Conservation (phyloP, 2,329 filamentous ascomycete genomes). For the Colletotrichum siamense region DNA sequence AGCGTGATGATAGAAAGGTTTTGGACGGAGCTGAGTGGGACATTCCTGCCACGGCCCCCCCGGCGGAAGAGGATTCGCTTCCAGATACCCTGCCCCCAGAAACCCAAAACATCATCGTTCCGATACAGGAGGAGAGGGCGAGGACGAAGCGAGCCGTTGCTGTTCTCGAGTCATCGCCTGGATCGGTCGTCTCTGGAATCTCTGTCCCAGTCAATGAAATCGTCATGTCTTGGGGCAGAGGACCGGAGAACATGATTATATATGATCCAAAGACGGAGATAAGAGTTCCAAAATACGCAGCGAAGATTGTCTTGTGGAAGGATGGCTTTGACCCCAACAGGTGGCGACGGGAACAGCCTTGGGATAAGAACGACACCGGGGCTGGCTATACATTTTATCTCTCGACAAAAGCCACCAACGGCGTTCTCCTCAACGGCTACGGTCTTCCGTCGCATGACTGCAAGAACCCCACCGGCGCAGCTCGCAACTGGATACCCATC, state of each 20-base stretch:
- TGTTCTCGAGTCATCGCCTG: constrained; percentile 67
- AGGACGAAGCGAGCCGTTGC: constrained; percentile 59
- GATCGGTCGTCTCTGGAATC: constrained; percentile 69
- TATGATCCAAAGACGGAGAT: constrained; percentile 69
- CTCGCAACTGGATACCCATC: constrained; percentile 69
- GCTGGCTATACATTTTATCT: constrained; percentile 74
- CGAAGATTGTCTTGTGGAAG: constrained; percentile 79
- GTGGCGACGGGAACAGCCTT: constrained; percentile 50
- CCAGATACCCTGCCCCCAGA: constrained; percentile 43
- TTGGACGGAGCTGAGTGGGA: constrained; percentile 32
- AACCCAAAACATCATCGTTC: constrained; percentile 37
- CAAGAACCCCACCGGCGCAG: constrained; percentile 60
- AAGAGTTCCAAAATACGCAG: constrained; percentile 80
- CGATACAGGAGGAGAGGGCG: constrained; percentile 32
- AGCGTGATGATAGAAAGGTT: constrained; percentile 27
- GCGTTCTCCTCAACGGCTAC: constrained; percentile 80
- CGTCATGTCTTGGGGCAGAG: constrained; percentile 80
- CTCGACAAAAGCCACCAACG: constrained; percentile 77
- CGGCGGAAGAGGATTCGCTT: constrained; percentile 30
- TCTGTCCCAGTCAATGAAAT: constrained; percentile 70
- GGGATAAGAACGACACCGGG: constrained; percentile 43
- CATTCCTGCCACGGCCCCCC: constrained; percentile 27
- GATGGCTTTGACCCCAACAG: constrained; percentile 67
- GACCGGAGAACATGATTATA: constrained; percentile 68
- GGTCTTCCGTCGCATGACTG: constrained; percentile 62